Percentiles rank a stretch among this genome's conserved stretches.
These are phyloP conservation scores for Hondaea fermentalgiana DNA, from an alignment of 108 stramenopile species.

Conservation along the genomic window DNA sequence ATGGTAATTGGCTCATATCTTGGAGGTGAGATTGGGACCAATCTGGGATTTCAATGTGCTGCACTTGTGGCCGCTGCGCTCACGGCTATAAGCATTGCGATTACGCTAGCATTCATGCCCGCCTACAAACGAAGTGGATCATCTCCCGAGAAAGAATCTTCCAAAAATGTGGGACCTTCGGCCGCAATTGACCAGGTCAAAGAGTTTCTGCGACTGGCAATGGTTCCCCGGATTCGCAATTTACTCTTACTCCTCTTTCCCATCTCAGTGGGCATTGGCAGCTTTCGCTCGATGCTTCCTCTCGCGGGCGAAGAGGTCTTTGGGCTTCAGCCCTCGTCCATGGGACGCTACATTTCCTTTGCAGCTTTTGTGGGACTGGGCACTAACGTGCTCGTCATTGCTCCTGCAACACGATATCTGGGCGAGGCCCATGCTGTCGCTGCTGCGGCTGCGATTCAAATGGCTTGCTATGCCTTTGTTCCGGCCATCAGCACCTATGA, in stretches of 20 bases:
- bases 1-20: background rate
- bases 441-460: background rate
- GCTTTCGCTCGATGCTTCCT: background rate
- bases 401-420: background rate
- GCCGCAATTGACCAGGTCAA: background rate
- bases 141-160: background rate
- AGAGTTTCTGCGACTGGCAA: background rate
- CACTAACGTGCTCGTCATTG: background rate
- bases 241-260: background rate
- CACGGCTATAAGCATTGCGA: background rate
- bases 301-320: background rate
- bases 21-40: background rate
- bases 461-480: background rate
- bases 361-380: background rate
- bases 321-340: background rate
- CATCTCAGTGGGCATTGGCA: background rate
- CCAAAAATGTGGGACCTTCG: background rate
- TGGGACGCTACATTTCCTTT: background rate
- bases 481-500: background rate
- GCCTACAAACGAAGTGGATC: background rate
- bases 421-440: background rate
- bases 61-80: background rate
- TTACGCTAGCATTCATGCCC: background rate
- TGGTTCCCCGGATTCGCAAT: background rate
- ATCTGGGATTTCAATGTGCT: background rate